A percentile compares a stretch with the other conserved stretches of the same genome.
Conservation (phyloP, 805 yeast genomes). For the Starmerella riodocensis region DNA sequence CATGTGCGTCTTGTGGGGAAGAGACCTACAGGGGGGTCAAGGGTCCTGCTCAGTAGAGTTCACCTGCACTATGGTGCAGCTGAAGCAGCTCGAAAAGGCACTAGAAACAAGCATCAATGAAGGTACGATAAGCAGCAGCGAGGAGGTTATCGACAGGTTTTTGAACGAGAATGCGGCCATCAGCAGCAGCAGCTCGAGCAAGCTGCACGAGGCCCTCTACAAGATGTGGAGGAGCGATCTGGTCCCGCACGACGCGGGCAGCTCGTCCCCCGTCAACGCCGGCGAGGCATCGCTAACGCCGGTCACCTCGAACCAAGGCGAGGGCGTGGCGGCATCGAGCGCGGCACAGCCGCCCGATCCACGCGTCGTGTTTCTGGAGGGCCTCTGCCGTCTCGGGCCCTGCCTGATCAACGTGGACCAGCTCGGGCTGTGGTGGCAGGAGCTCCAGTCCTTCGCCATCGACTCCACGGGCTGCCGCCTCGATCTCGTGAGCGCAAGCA, state of each 20-base stretch:
- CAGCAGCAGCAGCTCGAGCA: conserved; percentile 21
- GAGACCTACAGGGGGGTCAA: too few relatives aligned
- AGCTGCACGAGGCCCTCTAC: conserved; percentile 28
- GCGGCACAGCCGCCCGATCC: conserved; percentile 5
- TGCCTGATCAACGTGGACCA: conserved; percentile 23
- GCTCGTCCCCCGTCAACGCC: background rate
- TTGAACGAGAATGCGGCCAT: conserved; percentile 14
- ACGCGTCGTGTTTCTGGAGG: conserved; percentile 24
- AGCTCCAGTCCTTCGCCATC: conserved; percentile 38
- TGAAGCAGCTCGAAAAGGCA: conserved; percentile 18
- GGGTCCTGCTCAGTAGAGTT: background rate
- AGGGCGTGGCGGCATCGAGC: background rate
- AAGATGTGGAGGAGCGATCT: conserved; percentile 18
- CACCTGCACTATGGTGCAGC: conserved; percentile 7
- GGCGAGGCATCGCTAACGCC: conserved; percentile 5
- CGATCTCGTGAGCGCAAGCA: conserved; percentile 28
- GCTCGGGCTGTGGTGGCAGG: conserved; percentile 37
- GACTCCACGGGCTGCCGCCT: conserved; percentile 45
- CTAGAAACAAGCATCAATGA: conserved; percentile 18
- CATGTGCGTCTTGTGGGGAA: too few relatives aligned
- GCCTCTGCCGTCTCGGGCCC: conserved; percentile 25
- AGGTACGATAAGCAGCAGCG: conserved; percentile 6
- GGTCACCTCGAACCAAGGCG: background rate
- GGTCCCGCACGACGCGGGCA: conserved; percentile 3
- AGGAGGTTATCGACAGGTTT: conserved; percentile 14